Conservation (phyloP, 2,329 filamentous ascomycete species). For the Ophiostoma himal-ulmi region DNA sequence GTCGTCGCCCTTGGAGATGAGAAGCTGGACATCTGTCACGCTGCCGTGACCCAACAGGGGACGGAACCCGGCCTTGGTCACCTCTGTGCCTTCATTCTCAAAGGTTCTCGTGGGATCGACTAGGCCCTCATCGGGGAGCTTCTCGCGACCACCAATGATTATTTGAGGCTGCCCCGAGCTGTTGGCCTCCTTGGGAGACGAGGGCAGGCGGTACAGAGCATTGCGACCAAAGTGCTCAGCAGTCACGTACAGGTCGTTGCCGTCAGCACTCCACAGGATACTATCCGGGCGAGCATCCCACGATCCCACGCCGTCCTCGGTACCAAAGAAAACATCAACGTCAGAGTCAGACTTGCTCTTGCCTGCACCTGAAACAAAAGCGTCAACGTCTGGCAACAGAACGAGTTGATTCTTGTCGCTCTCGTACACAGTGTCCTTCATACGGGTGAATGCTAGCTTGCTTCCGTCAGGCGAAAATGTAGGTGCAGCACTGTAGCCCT, state of each 20-base stretch:
- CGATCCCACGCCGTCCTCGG: constrained; percentile 55
- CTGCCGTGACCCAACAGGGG: constrained; percentile 40
- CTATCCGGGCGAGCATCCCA: constrained; percentile 55
- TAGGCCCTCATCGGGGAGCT: constrained; percentile 1
- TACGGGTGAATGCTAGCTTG: constrained; percentile 69
- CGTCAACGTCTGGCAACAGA: constrained; percentile 55
- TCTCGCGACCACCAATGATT: constrained; percentile 38
- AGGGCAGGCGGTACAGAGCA: constrained; percentile 57
- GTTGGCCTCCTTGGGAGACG: constrained; percentile 40
- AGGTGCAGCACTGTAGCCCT: constrained; percentile 61
- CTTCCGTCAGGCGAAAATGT: constrained; percentile 69
- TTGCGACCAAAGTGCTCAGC: constrained; percentile 63
- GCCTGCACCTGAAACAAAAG: constrained; percentile 37
- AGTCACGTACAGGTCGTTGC: constrained; percentile 62
- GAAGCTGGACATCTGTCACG: constrained; percentile 49
- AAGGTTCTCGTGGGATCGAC: constrained; percentile 9
- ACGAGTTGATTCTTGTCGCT: constrained; percentile 68
- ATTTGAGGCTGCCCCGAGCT: constrained; percentile 40
- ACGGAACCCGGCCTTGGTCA: constrained; percentile 15
- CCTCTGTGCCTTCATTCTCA: constrained; percentile 2
- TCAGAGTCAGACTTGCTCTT: constrained; percentile 30
- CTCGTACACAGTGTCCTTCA: constrained; percentile 73
- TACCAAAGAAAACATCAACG: constrained; percentile 57
- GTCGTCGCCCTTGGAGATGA: constrained; percentile 29
- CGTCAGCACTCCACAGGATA: constrained; percentile 53